These are phyloP conservation scores for Solanum hybrid DNA, from an alignment of 305 asterid genomes.

Conservation along the genomic window DNA sequence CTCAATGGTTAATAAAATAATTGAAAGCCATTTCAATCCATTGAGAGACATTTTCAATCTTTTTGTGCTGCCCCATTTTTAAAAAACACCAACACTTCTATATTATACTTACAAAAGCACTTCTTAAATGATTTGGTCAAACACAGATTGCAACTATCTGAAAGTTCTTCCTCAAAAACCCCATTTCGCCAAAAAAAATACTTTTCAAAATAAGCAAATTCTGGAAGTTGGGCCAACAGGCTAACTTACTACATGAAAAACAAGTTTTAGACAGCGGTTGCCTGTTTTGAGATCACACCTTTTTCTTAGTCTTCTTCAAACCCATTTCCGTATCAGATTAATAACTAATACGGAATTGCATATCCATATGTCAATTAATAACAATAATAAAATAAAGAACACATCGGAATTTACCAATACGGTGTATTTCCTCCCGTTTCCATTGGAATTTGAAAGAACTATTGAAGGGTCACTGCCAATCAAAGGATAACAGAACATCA, in stretches of 20 bases:
- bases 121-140: background rate
- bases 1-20: too few species aligned
- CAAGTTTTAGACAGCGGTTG: background rate
- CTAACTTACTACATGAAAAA: background rate
- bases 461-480: constrained; percentile 40
- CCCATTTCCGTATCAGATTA: background rate
- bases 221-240: background rate
- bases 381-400: background rate
- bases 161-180: background rate
- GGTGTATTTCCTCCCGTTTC: constrained; percentile 53
- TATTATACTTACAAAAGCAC: background rate
- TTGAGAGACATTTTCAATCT: too few species aligned
- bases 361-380: background rate
- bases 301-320: background rate
- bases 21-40: too few species aligned
- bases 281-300: background rate
- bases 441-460: constrained; percentile 24
- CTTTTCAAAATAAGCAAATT: background rate
- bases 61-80: too few species aligned
- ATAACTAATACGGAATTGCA: background rate
- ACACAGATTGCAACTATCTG: background rate
- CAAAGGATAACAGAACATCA: background rate
- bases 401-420: constrained; percentile 39
- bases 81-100: too few species aligned
- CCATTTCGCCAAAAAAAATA: background rate